Conservation (phyloP, 2,329 filamentous ascomycete species). For the Alternaria triticina region DNA sequence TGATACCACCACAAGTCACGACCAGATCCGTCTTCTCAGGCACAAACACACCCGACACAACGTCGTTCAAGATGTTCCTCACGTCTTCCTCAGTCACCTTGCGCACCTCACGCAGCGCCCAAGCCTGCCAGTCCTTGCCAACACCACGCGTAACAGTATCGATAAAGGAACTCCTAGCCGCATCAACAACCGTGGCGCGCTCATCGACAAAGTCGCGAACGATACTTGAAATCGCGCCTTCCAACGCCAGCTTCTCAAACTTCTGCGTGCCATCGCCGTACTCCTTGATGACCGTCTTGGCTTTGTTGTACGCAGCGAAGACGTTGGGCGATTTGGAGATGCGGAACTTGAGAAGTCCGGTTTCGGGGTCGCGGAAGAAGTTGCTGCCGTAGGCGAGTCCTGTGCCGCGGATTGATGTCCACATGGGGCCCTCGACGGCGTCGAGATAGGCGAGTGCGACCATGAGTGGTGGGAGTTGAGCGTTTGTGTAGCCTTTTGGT, state of each 20-base stretch:
- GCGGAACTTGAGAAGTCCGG: constrained; percentile 80
- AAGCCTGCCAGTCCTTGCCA: constrained; percentile 76
- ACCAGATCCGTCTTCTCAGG: constrained; percentile 83
- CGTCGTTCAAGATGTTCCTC: constrained; percentile 72
- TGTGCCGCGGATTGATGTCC: constrained; percentile 90
- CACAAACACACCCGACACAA: constrained; percentile 81
- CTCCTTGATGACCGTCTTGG: constrained; percentile 74
- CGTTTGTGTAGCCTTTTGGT: constrained; percentile 75
- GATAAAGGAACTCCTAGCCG: constrained; percentile 83
- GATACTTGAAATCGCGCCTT: constrained; percentile 89
- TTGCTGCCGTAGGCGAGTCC: constrained; percentile 89
- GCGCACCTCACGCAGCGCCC: constrained; percentile 77
- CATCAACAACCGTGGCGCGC: constrained; percentile 81
- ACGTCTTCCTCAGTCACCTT: constrained; percentile 79
- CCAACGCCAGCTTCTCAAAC: constrained; percentile 82
- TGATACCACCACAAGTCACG: constrained; percentile 83
- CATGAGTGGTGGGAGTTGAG: constrained; percentile 80
- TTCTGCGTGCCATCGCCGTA: constrained; percentile 73
- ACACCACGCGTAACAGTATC: constrained; percentile 79
- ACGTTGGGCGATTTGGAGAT: constrained; percentile 91
- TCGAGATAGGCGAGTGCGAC: constrained; percentile 92
- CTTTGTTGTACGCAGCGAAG: constrained; percentile 82
- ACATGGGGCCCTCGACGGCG: constrained; percentile 90
- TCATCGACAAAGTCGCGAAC: constrained; percentile 87
- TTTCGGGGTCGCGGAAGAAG: constrained; percentile 79